Conservation (phyloP, 2,329 filamentous ascomycete species). For the Epichloe typhina region DNA sequence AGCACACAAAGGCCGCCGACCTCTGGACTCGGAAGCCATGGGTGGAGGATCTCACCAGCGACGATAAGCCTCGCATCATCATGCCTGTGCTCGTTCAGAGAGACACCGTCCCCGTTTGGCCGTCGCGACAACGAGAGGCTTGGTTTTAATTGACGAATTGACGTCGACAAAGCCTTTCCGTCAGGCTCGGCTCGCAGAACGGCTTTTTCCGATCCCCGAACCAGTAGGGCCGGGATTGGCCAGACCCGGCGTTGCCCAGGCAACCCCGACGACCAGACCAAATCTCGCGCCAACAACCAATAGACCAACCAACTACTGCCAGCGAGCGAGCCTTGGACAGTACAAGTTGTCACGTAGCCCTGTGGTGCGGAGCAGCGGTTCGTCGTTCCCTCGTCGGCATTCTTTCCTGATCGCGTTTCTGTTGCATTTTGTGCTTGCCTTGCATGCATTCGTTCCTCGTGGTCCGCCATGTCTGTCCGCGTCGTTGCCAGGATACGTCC, state of each 20-base stretch:
- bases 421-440: constrained; percentile 6
- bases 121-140: background rate
- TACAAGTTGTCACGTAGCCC: background rate
- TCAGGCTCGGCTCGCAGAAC: constrained; percentile 6
- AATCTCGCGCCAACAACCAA: background rate
- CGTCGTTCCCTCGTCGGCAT: background rate
- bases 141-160: background rate
- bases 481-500: constrained; percentile 88
- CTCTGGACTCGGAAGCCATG: constrained; percentile 17
- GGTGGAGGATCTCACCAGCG: constrained; percentile 24
- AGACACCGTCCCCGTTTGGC: too few species aligned
- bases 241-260: constrained; percentile 1
- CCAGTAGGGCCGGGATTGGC: background rate
- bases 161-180: background rate
- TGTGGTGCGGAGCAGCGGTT: background rate
- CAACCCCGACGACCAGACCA: constrained; percentile 2
- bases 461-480: constrained; percentile 48
- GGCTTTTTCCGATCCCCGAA: constrained; percentile 19
- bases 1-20: constrained; percentile 29
- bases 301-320: background rate
- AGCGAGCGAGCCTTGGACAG: background rate
- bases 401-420: constrained; percentile 2
- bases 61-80: constrained; percentile 31
- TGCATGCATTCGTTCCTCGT: constrained; percentile 7
- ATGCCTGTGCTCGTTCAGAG: background rate